These are phyloP conservation scores for Rhodotorula diobovata DNA, from an alignment of 768 basidiomycete species.

Conservation along the genomic window DNA sequence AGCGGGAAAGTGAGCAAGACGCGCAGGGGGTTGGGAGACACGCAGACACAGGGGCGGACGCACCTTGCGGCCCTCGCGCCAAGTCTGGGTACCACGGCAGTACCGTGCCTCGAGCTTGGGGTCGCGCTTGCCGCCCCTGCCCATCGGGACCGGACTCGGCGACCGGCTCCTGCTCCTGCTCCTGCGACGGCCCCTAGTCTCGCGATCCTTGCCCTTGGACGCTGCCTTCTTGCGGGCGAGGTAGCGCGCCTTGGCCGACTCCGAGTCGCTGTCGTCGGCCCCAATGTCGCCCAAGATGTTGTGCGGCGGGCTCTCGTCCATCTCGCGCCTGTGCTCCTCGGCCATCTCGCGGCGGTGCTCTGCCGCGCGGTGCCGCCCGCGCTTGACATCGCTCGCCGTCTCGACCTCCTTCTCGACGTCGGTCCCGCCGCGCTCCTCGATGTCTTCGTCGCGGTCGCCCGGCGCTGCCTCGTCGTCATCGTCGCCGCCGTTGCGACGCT, in stretches of 20 bases:
- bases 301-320: conserved; percentile 32
- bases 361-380: conserved; percentile 8
- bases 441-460: conserved; percentile 7
- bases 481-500: neutral
- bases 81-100: conserved; percentile 25
- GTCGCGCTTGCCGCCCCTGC: conserved; percentile 3
- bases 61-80: conserved; percentile 37
- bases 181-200: neutral
- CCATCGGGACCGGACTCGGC: neutral
- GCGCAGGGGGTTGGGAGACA: too few species aligned
- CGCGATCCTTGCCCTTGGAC: conserved; percentile 2
- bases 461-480: neutral
- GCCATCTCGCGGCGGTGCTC: conserved; percentile 1
- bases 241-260: neutral
- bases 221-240: neutral
- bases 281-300: conserved; percentile 27
- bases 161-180: conserved; percentile 1
- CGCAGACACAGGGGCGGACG: neutral
- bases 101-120: conserved; percentile 31
- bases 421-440: conserved; percentile 16
- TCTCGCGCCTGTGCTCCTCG: conserved; percentile 9
- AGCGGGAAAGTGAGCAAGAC: neutral
- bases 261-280: conserved; percentile 22
- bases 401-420: conserved; percentile 28
- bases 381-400: conserved; percentile 2